Percentiles rank a stretch among this genome's conserved stretches.
These are phyloP conservation scores for Phtheirospermum japonicum DNA, from an alignment of 257 asterid genomes.

Conservation along the genomic window DNA sequence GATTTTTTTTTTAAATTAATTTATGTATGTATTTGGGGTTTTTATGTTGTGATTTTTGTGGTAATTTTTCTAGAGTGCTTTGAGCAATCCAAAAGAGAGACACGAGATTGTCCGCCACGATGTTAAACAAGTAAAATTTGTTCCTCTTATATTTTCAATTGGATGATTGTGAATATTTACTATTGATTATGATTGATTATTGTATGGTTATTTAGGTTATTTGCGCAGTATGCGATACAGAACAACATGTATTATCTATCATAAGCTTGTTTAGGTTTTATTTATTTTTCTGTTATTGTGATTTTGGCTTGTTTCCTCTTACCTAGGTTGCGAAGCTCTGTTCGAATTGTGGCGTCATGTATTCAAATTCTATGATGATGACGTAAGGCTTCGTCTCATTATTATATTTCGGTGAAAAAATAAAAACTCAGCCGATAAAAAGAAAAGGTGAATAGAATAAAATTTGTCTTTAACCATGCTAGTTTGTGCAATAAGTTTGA, in stretches of 20 bases:
- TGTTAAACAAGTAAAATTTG: constrained; percentile 50
- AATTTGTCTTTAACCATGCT: constrained; percentile 2
- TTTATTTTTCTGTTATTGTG: neutral
- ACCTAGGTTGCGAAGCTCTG: constrained; percentile 62
- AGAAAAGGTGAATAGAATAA: constrained; percentile 12
- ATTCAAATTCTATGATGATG: constrained; percentile 84
- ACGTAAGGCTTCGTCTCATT: constrained; percentile 40
- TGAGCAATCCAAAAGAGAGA: constrained; percentile 65
- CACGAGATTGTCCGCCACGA: constrained; percentile 83
- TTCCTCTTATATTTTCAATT: neutral
- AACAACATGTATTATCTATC: constrained; percentile 55
- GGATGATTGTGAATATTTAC: neutral
- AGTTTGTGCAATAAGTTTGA: constrained; percentile 26
- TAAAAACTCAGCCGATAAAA: neutral
- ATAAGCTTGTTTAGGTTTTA: too few relatives aligned
- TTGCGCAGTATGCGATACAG: too few relatives aligned
- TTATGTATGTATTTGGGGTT: neutral
- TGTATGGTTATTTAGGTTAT: too few relatives aligned
- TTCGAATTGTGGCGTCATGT: constrained; percentile 61
- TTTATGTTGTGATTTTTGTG: constrained; percentile 1
- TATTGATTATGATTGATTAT: neutral
- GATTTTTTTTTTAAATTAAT: neutral
- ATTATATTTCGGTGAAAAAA: constrained; percentile 14
- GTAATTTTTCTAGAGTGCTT: constrained; percentile 42
- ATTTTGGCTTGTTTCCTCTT: constrained; percentile 20